Conservation (phyloP, 345 rosid species). For the Litchi chinensis region DNA sequence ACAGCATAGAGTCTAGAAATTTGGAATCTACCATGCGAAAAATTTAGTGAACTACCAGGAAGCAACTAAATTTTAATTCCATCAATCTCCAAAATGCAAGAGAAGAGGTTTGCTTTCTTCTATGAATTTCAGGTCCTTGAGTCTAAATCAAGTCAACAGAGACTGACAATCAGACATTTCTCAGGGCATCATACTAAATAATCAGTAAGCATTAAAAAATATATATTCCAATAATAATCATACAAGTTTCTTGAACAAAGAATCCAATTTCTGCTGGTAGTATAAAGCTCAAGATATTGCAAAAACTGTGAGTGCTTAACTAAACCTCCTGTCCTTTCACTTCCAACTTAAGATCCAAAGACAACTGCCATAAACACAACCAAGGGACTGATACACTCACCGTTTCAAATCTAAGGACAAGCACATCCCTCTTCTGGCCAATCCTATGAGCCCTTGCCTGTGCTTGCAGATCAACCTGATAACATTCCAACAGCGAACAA, state of each 20-base stretch:
- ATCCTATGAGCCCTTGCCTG: slow-evolving; percentile 97
- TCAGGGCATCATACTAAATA: background rate
- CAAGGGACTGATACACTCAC: slow-evolving; percentile 43
- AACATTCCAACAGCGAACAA: background rate
- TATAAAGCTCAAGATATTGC: background rate
- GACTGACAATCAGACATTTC: background rate
- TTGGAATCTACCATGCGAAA: background rate
- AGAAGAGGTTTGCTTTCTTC: background rate
- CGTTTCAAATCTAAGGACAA: slow-evolving; percentile 93
- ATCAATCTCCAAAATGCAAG: background rate
- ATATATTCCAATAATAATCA: background rate
- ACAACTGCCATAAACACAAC: background rate
- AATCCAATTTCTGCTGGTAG: slow-evolving; percentile 1
- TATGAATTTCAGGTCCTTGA: background rate
- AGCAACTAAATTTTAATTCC: background rate
- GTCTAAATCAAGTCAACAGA: background rate
- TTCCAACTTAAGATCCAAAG: background rate
- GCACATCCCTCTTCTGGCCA: slow-evolving; percentile 98
- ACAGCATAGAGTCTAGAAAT: background rate
- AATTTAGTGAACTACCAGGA: background rate
- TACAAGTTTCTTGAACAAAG: background rate
- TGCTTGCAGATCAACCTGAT: slow-evolving; percentile 95
- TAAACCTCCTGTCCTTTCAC: background rate
- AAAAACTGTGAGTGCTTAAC: background rate
- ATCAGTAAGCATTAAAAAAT: background rate